Conservation (phyloP, 768 basidiomycete genomes). For the Leccinum pellstonianum region DNA sequence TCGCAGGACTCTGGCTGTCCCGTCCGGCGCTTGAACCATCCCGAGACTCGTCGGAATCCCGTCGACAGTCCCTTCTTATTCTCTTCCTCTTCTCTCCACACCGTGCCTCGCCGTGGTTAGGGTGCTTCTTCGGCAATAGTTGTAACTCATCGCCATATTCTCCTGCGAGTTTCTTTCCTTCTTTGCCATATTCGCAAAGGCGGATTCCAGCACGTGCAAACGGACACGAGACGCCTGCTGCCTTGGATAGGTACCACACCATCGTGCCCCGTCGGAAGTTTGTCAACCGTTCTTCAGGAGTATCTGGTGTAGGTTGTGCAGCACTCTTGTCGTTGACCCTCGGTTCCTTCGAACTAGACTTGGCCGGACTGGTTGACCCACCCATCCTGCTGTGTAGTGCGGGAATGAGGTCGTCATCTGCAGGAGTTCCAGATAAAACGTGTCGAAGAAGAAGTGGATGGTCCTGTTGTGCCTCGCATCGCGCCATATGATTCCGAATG, state of each 20-base stretch:
- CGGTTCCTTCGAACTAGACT: slow-evolving; percentile 16
- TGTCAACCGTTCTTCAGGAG: slow-evolving; percentile 45
- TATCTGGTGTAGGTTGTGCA: slow-evolving; percentile 1
- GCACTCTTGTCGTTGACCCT: slow-evolving; percentile 27
- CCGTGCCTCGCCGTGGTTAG: slow-evolving; percentile 32
- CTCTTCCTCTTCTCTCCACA: slow-evolving; percentile 49
- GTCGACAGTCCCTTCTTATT: slow-evolving; percentile 33
- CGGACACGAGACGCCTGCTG: slow-evolving; percentile 73
- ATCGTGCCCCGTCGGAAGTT: slow-evolving; percentile 78
- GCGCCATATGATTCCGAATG: slow-evolving; percentile 68
- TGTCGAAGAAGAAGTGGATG: slow-evolving; percentile 74
- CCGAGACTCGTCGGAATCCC: slow-evolving; percentile 17
- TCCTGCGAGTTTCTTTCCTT: slow-evolving; percentile 37
- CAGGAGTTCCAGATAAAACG: slow-evolving; percentile 64
- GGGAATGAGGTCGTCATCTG: slow-evolving; percentile 72
- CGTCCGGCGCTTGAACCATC: slow-evolving; percentile 11
- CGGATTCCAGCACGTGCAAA: slow-evolving; percentile 73
- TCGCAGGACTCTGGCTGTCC: slow-evolving; percentile 22
- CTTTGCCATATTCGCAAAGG: slow-evolving; percentile 63
- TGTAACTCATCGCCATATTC: slow-evolving; percentile 26
- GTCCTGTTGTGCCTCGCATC: slow-evolving; percentile 70
- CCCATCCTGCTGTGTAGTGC: slow-evolving; percentile 70
- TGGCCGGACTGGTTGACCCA: slow-evolving; percentile 52
- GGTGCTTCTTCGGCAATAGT: slow-evolving; percentile 47
- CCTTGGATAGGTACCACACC: slow-evolving; percentile 79